phyloP scores from a whole-genome alignment of 1,284 basidiomycete species.

The Sanghuangporus sanghuang region DNA sequence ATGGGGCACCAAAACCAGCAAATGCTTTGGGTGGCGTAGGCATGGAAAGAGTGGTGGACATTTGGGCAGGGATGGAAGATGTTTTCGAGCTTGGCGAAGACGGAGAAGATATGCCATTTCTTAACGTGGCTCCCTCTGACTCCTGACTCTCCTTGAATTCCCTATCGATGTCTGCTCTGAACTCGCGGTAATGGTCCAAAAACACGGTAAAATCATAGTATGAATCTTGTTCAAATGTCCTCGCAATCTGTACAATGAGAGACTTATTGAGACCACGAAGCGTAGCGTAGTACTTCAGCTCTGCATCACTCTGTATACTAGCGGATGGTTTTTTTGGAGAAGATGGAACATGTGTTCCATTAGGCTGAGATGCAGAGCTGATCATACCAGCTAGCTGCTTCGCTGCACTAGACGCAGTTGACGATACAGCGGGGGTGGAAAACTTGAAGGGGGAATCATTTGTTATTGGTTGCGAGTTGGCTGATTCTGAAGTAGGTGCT shows the following conservation, averaged over 20 bases:
- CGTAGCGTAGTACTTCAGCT: conserved; percentile 60
- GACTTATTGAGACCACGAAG: conserved; percentile 80
- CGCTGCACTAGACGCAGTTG: conserved; percentile 31
- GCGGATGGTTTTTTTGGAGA: conserved; percentile 18
- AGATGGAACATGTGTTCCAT: conserved; percentile 21
- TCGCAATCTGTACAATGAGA: conserved; percentile 57
- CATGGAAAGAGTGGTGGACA: conserved; percentile 23
- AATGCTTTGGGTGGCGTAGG: conserved; percentile 18
- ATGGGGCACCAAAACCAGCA: conserved; percentile 2
- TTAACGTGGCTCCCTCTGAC: background rate
- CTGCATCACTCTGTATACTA: conserved; percentile 23
- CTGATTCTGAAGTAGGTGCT: conserved; percentile 10
- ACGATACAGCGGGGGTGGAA: conserved; percentile 23
- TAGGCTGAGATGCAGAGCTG: conserved; percentile 11
- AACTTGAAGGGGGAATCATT: conserved; percentile 30
- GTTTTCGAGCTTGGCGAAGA: conserved; percentile 17
- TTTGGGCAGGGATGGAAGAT: background rate
- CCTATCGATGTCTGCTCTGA: conserved; percentile 53
- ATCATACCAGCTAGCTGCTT: conserved; percentile 23
- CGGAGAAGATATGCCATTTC: conserved; percentile 4
- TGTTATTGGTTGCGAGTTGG: conserved; percentile 19
- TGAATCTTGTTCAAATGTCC: conserved; percentile 65
- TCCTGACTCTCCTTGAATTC: conserved; percentile 44
- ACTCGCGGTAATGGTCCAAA: conserved; percentile 59
- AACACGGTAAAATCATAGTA: conserved; percentile 66